phyloP scores from a whole-genome alignment of 805 yeast genomes.

The Saturnispora sanitii region DNA sequence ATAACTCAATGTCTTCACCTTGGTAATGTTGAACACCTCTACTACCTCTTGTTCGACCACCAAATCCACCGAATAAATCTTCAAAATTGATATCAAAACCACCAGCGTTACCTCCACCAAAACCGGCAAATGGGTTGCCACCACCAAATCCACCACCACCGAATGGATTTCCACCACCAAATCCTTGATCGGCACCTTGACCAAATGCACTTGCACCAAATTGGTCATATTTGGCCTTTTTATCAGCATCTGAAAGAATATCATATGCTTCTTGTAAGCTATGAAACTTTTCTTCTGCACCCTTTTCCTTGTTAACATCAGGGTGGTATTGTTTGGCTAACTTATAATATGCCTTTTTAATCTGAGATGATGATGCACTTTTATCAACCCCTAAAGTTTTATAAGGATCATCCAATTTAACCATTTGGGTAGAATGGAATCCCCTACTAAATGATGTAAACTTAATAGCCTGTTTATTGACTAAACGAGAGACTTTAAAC shows the following conservation, averaged over 20 bases:
- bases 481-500: constrained; percentile 5
- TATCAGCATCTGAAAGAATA: constrained; percentile 72
- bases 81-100: constrained; percentile 38
- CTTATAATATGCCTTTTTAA: constrained; percentile 89
- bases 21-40: constrained; percentile 62
- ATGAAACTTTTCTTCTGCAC: constrained; percentile 83
- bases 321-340: constrained; percentile 94
- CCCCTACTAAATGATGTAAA: constrained; percentile 9
- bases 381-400: constrained; percentile 67
- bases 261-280: constrained; percentile 93
- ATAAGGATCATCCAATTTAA: constrained; percentile 62
- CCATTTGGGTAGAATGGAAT: constrained; percentile 35
- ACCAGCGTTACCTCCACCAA: constrained; percentile 16
- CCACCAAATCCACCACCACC: constrained; percentile 79
- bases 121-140: constrained; percentile 43
- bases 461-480: not conserved
- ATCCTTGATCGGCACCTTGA: constrained; percentile 44
- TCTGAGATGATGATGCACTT: constrained; percentile 66
- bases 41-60: constrained; percentile 27
- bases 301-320: constrained; percentile 86
- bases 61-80: constrained; percentile 40
- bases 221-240: constrained; percentile 84
- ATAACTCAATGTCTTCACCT: constrained; percentile 81
- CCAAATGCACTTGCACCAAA: constrained; percentile 84
- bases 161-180: constrained; percentile 51